phyloP scores from a whole-genome alignment of 2,329 filamentous ascomycete genomes.

The Raffaelea deltoideospora region DNA sequence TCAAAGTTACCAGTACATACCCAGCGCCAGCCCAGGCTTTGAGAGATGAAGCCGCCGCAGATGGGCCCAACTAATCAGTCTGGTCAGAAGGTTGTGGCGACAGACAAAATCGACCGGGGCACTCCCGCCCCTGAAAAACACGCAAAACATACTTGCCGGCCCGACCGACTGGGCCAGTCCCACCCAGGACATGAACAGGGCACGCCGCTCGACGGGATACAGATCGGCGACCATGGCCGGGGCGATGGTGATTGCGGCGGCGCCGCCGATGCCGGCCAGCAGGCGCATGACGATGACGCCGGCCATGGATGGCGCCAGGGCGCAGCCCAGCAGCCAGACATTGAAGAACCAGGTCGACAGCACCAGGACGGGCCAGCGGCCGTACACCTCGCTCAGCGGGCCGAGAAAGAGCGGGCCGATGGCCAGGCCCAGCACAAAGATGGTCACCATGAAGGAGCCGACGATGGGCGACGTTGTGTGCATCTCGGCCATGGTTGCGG shows the following conservation, averaged over 20 bases:
- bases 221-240: no score
- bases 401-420: constrained; percentile 19
- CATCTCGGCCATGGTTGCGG: constrained; percentile 28
- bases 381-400: constrained; percentile 9
- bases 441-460: constrained; percentile 40
- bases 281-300: constrained; percentile 16
- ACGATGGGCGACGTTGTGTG: constrained; percentile 24
- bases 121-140: constrained; percentile 8
- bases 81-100: no score
- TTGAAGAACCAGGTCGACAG: constrained; percentile 50
- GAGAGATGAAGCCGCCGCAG: constrained; percentile 31
- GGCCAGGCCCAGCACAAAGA: constrained; percentile 43
- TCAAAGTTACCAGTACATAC: no score
- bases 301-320: constrained; percentile 36
- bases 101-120: constrained; percentile 7
- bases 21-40: constrained; percentile 24
- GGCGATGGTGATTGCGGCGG: no score
- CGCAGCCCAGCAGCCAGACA: constrained; percentile 51
- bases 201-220: no score
- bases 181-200: no score
- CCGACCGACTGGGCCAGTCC: no score
- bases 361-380: constrained; percentile 51
- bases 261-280: constrained; percentile 9
- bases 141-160: no score
- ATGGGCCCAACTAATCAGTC: constrained; percentile 30